Conservation (phyloP, 2,329 filamentous ascomycete genomes). For the Fusarium pseudoanthophilum region DNA sequence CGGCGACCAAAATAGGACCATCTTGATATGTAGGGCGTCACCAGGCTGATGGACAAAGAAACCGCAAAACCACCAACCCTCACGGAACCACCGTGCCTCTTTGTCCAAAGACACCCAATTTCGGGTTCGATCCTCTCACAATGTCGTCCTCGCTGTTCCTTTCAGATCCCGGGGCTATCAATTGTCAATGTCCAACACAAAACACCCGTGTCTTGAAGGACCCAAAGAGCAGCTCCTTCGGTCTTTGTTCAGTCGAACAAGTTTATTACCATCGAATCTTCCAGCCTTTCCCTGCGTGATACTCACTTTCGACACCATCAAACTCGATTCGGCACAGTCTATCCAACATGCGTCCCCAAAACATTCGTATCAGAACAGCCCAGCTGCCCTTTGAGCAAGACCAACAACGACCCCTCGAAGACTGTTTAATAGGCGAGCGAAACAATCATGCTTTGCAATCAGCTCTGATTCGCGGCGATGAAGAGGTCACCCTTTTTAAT, state of each 20-base stretch:
- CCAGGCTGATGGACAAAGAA: slow-evolving; percentile 35
- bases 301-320: neutral
- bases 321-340: neutral
- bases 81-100: slow-evolving; percentile 18
- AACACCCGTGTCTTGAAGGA: neutral
- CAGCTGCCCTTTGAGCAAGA: neutral
- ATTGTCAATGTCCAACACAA: slow-evolving; percentile 4
- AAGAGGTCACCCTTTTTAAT: neutral
- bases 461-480: slow-evolving; percentile 37
- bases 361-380: neutral
- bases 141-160: slow-evolving; percentile 16
- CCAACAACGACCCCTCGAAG: neutral
- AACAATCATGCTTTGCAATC: slow-evolving; percentile 26
- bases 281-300: neutral
- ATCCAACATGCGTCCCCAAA: slow-evolving; percentile 9
- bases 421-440: neutral
- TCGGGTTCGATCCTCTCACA: slow-evolving; percentile 17
- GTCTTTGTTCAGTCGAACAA: slow-evolving; percentile 36
- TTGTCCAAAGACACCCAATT: slow-evolving; percentile 23
- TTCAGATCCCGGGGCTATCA: slow-evolving; percentile 1
- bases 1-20: slow-evolving; percentile 19
- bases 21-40: neutral
- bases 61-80: slow-evolving; percentile 3
- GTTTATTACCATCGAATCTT: slow-evolving; percentile 36
- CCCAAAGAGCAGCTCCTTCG: neutral